Evolutionary conservation across 2,329 filamentous ascomycete genomes (phyloP).

Genomic region (Fusarium robinianum): DNA sequence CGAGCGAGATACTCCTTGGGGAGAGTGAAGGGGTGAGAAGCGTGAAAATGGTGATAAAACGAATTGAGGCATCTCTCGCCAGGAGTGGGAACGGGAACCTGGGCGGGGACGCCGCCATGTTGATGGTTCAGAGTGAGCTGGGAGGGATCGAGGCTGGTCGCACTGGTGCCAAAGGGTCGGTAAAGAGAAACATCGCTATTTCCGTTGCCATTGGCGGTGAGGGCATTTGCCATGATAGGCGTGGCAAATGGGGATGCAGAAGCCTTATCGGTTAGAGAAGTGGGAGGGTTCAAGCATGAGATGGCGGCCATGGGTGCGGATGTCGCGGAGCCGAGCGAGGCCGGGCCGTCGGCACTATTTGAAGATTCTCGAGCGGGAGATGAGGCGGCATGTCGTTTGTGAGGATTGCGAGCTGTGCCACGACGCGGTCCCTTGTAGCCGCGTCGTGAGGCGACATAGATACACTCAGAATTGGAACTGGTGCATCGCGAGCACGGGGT

Average conservation of each 20-base stretch:
- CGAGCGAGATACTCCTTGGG: slow-evolving; percentile 57
- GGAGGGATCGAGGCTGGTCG: slow-evolving; percentile 34
- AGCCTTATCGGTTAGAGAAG: slow-evolving; percentile 14
- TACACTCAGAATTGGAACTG: slow-evolving; percentile 62
- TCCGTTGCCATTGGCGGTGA: slow-evolving; percentile 9
- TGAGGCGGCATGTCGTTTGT: slow-evolving; percentile 57
- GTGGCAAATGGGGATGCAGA: slow-evolving; percentile 29
- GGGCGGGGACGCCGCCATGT: slow-evolving; percentile 20
- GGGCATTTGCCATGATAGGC: slow-evolving; percentile 11
- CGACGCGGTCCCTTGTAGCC: slow-evolving; percentile 68
- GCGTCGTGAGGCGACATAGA: slow-evolving; percentile 74
- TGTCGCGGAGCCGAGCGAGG: slow-evolving; percentile 47
- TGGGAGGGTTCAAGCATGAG: slow-evolving; percentile 18
- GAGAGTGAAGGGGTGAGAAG: slow-evolving; percentile 61
- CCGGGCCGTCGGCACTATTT: slow-evolving; percentile 41
- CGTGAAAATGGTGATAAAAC: slow-evolving; percentile 63
- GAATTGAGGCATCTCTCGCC: slow-evolving; percentile 60
- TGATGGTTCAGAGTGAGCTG: slow-evolving; percentile 24
- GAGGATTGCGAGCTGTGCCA: slow-evolving; percentile 49
- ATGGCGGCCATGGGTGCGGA: slow-evolving; percentile 19
- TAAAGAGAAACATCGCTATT: slow-evolving; percentile 20
- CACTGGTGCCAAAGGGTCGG: slow-evolving; percentile 25
- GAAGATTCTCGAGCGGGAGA: slow-evolving; percentile 38
- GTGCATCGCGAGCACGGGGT: slow-evolving; percentile 72
- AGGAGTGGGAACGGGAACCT: slow-evolving; percentile 41